phyloP scores from a whole-genome alignment of 306 rosid genomes.

The Castanopsis chinensis region DNA sequence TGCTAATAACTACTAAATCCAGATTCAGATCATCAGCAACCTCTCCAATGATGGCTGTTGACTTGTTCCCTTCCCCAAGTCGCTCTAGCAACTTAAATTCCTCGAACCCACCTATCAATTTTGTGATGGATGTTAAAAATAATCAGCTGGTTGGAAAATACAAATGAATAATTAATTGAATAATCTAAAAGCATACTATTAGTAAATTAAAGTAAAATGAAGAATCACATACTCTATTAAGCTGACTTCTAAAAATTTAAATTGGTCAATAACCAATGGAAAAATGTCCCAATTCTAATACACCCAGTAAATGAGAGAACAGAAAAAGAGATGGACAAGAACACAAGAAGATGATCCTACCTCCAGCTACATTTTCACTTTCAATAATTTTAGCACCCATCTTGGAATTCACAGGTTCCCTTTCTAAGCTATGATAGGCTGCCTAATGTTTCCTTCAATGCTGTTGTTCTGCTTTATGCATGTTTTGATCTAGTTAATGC shows the following conservation, averaged over 20 bases:
- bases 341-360: background rate
- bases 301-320: background rate
- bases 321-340: no score
- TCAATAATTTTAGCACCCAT: background rate
- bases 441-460: background rate
- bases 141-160: background rate
- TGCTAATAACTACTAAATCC: constrained; percentile 89
- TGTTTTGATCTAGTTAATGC: background rate
- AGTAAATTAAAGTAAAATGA: background rate
- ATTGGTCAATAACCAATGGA: background rate
- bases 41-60: constrained; percentile 85
- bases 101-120: constrained; percentile 68
- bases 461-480: background rate
- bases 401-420: background rate
- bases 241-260: background rate
- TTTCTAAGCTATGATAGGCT: background rate
- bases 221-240: background rate
- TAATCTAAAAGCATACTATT: background rate
- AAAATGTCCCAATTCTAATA: background rate
- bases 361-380: background rate
- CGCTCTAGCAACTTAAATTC: constrained; percentile 74
- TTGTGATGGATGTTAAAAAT: constrained; percentile 1
- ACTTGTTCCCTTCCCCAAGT: constrained; percentile 85
- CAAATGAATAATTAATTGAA: background rate
- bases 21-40: constrained; percentile 89